Percentiles rank a stretch among this genome's conserved stretches.
Conservation (phyloP, 208 protist genomes). For the Crithidia acanthocephali region DNA sequence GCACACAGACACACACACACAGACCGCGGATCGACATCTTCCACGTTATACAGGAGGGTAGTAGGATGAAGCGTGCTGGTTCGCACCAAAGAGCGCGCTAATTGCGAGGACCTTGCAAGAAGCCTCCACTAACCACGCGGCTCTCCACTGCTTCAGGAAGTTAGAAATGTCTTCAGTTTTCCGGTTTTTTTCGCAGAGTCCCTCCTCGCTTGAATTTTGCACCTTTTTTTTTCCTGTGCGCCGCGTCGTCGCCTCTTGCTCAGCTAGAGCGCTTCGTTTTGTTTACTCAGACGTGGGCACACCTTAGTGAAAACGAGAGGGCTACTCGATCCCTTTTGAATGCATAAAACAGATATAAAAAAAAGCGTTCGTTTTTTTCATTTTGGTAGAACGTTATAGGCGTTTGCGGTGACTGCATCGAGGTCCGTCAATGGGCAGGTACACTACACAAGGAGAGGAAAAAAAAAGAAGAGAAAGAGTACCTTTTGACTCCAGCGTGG, state of each 20-base stretch:
- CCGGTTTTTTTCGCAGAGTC: not conserved
- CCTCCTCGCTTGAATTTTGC: not conserved
- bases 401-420: too few species aligned
- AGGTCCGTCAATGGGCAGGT: too few species aligned
- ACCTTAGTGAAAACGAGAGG: not conserved
- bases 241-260: not conserved
- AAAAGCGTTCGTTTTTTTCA: constrained; percentile 9
- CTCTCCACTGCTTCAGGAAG: constrained; percentile 1
- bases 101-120: not conserved
- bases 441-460: too few species aligned
- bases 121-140: not conserved
- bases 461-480: not conserved
- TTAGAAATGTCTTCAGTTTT: constrained; percentile 14
- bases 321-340: too few species aligned
- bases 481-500: too few species aligned
- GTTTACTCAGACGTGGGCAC: constrained; percentile 9
- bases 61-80: not conserved
- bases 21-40: not conserved
- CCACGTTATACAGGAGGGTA: not conserved
- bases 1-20: constrained; percentile 4
- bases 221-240: constrained; percentile 6
- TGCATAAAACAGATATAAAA: constrained; percentile 18
- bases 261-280: not conserved
- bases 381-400: too few species aligned
- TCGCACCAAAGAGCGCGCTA: not conserved